Evolutionary conservation across 805 yeast species (phyloP).

Genomic region (Komagataella pastoris): DNA sequence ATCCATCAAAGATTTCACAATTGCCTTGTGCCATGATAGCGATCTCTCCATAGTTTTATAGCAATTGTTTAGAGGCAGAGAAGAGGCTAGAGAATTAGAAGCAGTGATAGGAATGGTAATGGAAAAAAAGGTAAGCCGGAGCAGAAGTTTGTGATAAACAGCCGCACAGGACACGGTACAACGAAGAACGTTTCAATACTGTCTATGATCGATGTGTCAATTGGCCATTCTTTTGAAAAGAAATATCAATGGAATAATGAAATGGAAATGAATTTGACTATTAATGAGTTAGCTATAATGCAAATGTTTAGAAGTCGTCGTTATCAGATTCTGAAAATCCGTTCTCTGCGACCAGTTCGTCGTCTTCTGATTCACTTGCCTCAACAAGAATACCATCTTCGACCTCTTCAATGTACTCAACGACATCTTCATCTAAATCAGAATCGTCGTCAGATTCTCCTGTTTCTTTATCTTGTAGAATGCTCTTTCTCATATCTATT

Average conservation of each 20-base stretch:
- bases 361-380: slow-evolving; percentile 13
- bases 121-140: not conserved
- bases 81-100: not conserved
- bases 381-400: slow-evolving; percentile 30
- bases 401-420: slow-evolving; percentile 63
- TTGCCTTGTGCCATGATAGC: not conserved
- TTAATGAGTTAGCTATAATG: not conserved
- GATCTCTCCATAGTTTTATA: not conserved
- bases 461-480: slow-evolving; percentile 14
- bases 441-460: slow-evolving; percentile 16
- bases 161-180: not conserved
- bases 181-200: not conserved
- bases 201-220: not conserved
- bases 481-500: slow-evolving; percentile 25
- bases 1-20: not conserved
- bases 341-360: slow-evolving; percentile 12
- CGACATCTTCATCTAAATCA: slow-evolving; percentile 29
- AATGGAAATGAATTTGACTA: not conserved
- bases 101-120: not conserved
- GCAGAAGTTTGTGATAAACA: not conserved
- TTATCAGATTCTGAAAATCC: slow-evolving; percentile 11
- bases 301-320: slow-evolving; percentile 8
- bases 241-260: not conserved
- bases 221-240: not conserved
- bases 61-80: not conserved